Evolutionary conservation across 208 protist genomes (phyloP).

Genomic region (Herpetomonas samuelpessoai): DNA sequence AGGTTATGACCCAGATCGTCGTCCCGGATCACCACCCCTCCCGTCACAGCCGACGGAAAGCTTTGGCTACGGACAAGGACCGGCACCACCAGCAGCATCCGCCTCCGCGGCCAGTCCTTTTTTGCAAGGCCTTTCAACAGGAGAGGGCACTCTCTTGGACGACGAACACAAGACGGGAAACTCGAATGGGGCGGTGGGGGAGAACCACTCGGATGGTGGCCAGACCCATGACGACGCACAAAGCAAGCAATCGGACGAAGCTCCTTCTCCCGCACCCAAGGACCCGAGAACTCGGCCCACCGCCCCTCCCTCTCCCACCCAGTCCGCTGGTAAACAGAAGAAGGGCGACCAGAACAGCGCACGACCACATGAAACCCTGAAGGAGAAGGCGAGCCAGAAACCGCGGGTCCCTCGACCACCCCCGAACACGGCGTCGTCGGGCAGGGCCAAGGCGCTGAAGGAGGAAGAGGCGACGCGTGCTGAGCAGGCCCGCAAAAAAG

Average conservation of each 20-base stretch:
- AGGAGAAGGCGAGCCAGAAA: too few species aligned
- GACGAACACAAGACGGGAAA: neutral
- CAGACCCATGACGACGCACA: neutral
- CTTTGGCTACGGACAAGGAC: too few species aligned
- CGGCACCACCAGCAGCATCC: too few species aligned
- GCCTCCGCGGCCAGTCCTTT: too few species aligned
- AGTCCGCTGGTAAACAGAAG: too few species aligned
- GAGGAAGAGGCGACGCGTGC: neutral
- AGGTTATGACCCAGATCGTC: neutral
- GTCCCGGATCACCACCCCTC: neutral
- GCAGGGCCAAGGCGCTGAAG: neutral
- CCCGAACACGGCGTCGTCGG: neutral
- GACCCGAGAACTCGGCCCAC: neutral
- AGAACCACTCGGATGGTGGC: too few species aligned
- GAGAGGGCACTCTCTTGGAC: neutral
- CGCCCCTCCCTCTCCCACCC: neutral
- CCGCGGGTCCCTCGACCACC: too few species aligned
- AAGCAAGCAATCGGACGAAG: neutral
- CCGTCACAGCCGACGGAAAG: neutral
- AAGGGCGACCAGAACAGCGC: too few species aligned
- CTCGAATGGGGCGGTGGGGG: neutral
- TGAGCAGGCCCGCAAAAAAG: neutral
- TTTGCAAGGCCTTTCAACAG: too few species aligned
- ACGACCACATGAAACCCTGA: too few species aligned
- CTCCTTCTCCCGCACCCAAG: conserved; percentile 1